Percentiles rank a stretch among this genome's conserved stretches.
These are phyloP conservation scores for Aschersonia sp. DNA, from an alignment of 2,329 filamentous ascomycete genomes.

Conservation along the genomic window DNA sequence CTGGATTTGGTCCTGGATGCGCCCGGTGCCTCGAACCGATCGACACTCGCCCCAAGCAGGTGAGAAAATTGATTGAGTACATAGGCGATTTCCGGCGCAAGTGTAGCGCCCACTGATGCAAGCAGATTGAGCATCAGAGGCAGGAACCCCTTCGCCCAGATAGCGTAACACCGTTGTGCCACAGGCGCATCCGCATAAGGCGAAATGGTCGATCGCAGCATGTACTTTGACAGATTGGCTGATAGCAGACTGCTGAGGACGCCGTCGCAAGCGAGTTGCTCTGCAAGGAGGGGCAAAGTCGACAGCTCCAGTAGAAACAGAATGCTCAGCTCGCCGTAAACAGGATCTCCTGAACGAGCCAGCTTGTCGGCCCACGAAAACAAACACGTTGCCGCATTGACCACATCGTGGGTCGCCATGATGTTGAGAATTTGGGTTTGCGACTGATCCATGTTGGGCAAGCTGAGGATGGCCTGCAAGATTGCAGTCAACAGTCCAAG, in stretches of 20 bases:
- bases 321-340: conserved; percentile 87
- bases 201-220: conserved; percentile 56
- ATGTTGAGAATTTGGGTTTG: conserved; percentile 57
- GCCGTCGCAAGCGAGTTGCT: conserved; percentile 79
- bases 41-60: conserved; percentile 57
- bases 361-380: conserved; percentile 91
- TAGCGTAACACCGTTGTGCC: conserved; percentile 62
- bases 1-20: conserved; percentile 34
- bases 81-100: conserved; percentile 70
- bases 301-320: conserved; percentile 82
- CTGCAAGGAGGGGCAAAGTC: conserved; percentile 63
- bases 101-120: conserved; percentile 61
- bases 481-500: conserved; percentile 79
- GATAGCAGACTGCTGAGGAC: conserved; percentile 66
- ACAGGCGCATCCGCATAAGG: conserved; percentile 63
- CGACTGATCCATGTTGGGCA: conserved; percentile 61
- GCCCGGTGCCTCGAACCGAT: conserved; percentile 51
- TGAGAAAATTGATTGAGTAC: conserved; percentile 83
- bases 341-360: conserved; percentile 61
- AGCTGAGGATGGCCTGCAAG: conserved; percentile 66
- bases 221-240: conserved; percentile 63
- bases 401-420: conserved; percentile 54
- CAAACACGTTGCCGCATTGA: conserved; percentile 70
- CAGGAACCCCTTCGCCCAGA: conserved; percentile 81
- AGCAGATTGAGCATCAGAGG: conserved; percentile 83